Percentiles rank a stretch among this genome's conserved stretches.
These are phyloP conservation scores for Crithidia mellificae DNA, from an alignment of 208 protist species.

Conservation along the genomic window DNA sequence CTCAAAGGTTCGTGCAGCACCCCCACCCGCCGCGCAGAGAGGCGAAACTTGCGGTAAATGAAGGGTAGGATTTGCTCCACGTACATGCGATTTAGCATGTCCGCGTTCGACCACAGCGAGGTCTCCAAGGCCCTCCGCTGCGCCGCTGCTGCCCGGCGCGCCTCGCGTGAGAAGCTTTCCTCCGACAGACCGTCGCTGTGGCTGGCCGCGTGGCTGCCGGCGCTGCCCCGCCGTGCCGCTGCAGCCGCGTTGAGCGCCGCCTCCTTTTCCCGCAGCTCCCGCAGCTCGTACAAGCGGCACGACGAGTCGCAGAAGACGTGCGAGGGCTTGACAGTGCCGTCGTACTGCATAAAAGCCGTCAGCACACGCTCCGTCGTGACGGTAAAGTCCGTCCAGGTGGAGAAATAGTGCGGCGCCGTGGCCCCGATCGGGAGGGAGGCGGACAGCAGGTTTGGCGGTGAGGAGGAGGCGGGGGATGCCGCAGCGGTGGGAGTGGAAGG, in stretches of 20 bases:
- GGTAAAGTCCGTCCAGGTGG: constrained; percentile 25
- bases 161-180: not conserved
- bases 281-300: not conserved
- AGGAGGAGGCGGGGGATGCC: not conserved
- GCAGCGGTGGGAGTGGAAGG: too few relatives aligned
- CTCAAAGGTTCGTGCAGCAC: constrained; percentile 35
- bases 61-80: constrained; percentile 38
- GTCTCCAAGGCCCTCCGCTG: constrained; percentile 11
- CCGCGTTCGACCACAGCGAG: constrained; percentile 33
- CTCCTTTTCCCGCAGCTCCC: constrained; percentile 4
- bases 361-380: constrained; percentile 37
- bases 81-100: constrained; percentile 35
- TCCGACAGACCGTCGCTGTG: not conserved
- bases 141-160: not conserved
- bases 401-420: not conserved
- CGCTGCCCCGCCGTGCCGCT: not conserved
- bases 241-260: not conserved
- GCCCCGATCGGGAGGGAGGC: not conserved
- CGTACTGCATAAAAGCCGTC: constrained; percentile 55
- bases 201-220: not conserved
- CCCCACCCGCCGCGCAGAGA: constrained; percentile 14
- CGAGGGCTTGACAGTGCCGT: constrained; percentile 31
- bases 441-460: not conserved
- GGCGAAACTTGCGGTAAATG: constrained; percentile 50
- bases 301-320: constrained; percentile 29